phyloP scores from a whole-genome alignment of 108 stramenopile genomes.

The Cylindrotheca fusiformis region DNA sequence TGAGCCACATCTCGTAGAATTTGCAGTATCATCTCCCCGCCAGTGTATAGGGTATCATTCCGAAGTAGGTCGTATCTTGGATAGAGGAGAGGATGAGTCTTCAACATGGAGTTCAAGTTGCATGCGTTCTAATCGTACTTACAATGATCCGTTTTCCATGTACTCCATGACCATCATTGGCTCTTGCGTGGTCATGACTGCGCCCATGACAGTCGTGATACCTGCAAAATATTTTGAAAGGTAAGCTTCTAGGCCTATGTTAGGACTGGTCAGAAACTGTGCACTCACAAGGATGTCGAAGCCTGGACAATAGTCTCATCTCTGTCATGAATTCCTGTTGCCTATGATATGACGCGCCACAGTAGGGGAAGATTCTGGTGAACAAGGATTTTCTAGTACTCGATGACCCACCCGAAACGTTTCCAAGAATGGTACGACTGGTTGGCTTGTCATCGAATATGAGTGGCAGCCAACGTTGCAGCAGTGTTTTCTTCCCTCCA shows the following conservation, averaged over 20 bases:
- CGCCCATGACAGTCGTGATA: conserved; percentile 52
- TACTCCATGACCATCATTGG: conserved; percentile 57
- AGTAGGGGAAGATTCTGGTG: neutral
- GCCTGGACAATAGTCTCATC: conserved; percentile 52
- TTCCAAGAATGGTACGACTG: neutral
- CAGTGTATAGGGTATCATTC: conserved; percentile 46
- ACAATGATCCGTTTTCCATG: conserved; percentile 55
- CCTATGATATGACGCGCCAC: neutral
- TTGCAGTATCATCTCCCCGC: conserved; percentile 51
- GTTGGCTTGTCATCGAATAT: neutral
- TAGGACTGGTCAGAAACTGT: conserved; percentile 15
- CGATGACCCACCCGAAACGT: neutral
- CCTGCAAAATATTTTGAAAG: neutral
- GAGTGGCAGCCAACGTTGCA: neutral
- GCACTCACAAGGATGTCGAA: conserved; percentile 63
- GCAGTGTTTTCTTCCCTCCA: neutral
- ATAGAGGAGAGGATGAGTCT: neutral
- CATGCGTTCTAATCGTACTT: no score
- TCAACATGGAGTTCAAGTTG: neutral
- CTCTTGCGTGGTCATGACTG: conserved; percentile 24
- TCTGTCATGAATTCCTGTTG: conserved; percentile 42
- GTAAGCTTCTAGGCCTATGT: neutral
- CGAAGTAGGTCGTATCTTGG: conserved; percentile 43
- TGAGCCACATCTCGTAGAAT: conserved; percentile 52
- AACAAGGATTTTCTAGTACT: no score